A percentile compares a stretch with the other conserved stretches of the same genome.
Conservation (phyloP, 2,329 filamentous ascomycete genomes). For the Botryotinia convoluta region DNA sequence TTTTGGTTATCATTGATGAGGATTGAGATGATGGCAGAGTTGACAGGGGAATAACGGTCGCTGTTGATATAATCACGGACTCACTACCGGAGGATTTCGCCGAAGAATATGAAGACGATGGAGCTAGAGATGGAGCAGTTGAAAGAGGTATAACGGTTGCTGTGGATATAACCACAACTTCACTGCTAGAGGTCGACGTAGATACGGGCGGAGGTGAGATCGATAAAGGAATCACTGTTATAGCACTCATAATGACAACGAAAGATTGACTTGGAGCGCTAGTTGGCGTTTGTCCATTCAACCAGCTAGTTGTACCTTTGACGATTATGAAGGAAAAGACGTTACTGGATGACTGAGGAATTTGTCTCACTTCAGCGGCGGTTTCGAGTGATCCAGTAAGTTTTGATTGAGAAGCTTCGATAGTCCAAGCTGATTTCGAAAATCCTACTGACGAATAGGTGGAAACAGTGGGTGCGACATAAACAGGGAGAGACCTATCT, state of each 20-base stretch:
- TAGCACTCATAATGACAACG: slow-evolving; percentile 26
- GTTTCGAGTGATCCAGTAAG: background rate
- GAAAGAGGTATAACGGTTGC: slow-evolving; percentile 29
- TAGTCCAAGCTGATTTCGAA: background rate
- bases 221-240: slow-evolving; percentile 31
- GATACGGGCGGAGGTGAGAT: background rate
- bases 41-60: slow-evolving; percentile 29
- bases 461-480: background rate
- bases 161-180: background rate
- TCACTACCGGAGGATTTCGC: background rate
- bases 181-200: background rate
- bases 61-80: background rate
- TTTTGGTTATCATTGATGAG: background rate
- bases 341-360: background rate
- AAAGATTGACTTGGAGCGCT: slow-evolving; percentile 20
- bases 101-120: background rate
- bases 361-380: background rate
- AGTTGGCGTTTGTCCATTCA: slow-evolving; percentile 29
- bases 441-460: background rate
- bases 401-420: background rate
- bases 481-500: background rate
- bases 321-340: slow-evolving; percentile 25
- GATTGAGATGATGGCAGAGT: background rate
- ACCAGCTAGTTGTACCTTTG: slow-evolving; percentile 28
- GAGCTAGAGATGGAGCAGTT: background rate